These are phyloP conservation scores for Hansenula lynferdii DNA, from an alignment of 1,139 yeast species.

Conservation along the genomic window DNA sequence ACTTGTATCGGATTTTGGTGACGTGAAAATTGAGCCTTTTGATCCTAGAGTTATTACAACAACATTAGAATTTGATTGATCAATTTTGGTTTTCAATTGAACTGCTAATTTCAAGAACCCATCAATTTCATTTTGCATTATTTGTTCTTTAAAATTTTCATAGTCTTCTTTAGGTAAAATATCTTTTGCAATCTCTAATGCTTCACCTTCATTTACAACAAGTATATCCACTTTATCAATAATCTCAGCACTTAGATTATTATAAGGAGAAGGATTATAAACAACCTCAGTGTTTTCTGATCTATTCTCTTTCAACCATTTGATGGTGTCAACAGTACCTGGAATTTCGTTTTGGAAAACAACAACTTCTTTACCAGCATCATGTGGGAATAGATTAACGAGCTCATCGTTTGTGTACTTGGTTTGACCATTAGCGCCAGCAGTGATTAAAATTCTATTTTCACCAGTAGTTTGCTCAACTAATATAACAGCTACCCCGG, in stretches of 20 bases:
- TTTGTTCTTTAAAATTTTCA: constrained; percentile 17
- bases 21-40: constrained; percentile 54
- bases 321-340: constrained; percentile 45
- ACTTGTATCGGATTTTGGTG: constrained; percentile 8
- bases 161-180: constrained; percentile 17
- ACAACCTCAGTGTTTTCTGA: constrained; percentile 46
- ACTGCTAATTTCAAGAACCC: constrained; percentile 37
- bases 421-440: constrained; percentile 80
- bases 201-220: constrained; percentile 85
- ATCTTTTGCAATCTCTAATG: constrained; percentile 33
- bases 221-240: constrained; percentile 56
- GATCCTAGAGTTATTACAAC: constrained; percentile 81
- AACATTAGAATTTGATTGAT: constrained; percentile 32
- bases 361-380: constrained; percentile 37
- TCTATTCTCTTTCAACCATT: constrained; percentile 47
- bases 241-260: constrained; percentile 33
- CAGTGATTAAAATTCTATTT: constrained; percentile 77
- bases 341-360: constrained; percentile 76
- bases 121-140: constrained; percentile 21
- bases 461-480: constrained; percentile 78
- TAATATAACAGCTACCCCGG: constrained; percentile 88
- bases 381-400: constrained; percentile 31
- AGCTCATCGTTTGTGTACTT: constrained; percentile 43
- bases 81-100: constrained; percentile 31
- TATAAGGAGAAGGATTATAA: constrained; percentile 90